Evolutionary conservation across 176 grass and related monocot species (phyloP).

Genomic region (Zoysia japonica): DNA sequence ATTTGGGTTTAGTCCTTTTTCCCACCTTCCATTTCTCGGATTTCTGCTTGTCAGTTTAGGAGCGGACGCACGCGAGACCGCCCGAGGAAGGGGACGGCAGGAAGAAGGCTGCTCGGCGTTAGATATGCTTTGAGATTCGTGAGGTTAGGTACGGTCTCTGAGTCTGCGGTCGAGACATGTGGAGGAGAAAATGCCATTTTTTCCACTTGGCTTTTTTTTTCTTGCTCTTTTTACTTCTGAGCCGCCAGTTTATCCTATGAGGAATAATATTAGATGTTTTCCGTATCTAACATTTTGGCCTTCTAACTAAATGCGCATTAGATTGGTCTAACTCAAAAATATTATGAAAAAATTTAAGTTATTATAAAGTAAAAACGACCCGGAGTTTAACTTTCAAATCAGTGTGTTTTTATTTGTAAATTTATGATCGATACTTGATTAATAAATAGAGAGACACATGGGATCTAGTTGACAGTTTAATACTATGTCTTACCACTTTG

Average conservation of each 20-base stretch:
- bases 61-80: background rate
- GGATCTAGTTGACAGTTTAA: background rate
- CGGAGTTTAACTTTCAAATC: background rate
- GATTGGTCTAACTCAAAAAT: background rate
- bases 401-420: too few species aligned
- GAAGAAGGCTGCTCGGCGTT: background rate
- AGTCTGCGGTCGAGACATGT: conserved; percentile 44
- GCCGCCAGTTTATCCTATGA: background rate
- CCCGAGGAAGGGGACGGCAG: background rate
- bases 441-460: background rate
- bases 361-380: too few species aligned
- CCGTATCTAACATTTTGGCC: background rate
- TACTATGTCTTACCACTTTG: too few species aligned
- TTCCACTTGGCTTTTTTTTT: conserved; percentile 26
- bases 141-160: conserved; percentile 5
- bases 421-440: background rate
- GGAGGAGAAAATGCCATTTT: conserved; percentile 20
- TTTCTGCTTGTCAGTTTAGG: conserved; percentile 7
- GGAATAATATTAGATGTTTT: background rate
- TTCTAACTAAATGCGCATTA: background rate
- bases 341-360: too few species aligned
- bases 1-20: conserved; percentile 49
- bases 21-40: conserved; percentile 8
- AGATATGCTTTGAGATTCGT: conserved; percentile 44
- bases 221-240: background rate